Evolutionary conservation across 2,329 filamentous ascomycete genomes (phyloP).

Genomic region (Colletotrichum sp.): DNA sequence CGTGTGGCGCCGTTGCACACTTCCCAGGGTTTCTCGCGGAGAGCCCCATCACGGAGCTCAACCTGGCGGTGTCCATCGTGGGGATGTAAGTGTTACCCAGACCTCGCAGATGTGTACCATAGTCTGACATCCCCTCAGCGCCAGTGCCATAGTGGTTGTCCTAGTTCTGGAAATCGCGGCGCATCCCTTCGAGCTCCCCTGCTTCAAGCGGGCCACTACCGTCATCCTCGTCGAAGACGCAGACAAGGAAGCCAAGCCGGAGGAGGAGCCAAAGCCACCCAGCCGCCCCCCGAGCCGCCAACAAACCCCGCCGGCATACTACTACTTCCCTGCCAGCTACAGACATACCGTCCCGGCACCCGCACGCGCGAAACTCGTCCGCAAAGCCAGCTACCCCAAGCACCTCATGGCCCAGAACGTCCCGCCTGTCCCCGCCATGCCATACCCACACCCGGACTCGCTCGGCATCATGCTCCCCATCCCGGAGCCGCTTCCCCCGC

Average conservation of each 20-base stretch:
- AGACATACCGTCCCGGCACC: constrained; percentile 9
- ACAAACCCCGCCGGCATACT: constrained; percentile 12
- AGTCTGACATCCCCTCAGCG: background rate
- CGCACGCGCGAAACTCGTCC: constrained; percentile 5
- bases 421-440: background rate
- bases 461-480: constrained; percentile 16
- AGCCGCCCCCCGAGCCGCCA: background rate
- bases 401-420: background rate
- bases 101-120: background rate
- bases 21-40: constrained; percentile 25
- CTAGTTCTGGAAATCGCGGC: constrained; percentile 25
- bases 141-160: constrained; percentile 16
- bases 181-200: constrained; percentile 27
- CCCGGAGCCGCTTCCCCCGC: constrained; percentile 13
- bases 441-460: constrained; percentile 17
- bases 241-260: constrained; percentile 18
- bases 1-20: constrained; percentile 28
- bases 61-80: constrained; percentile 29
- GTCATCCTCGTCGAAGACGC: constrained; percentile 8
- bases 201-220: constrained; percentile 12
- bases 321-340: constrained; percentile 14
- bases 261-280: constrained; percentile 4
- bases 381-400: constrained; percentile 9
- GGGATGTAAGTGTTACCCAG: constrained; percentile 24
- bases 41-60: constrained; percentile 19